Conservation (phyloP, 805 yeast genomes). For the Starmerella ratchasimensis region DNA sequence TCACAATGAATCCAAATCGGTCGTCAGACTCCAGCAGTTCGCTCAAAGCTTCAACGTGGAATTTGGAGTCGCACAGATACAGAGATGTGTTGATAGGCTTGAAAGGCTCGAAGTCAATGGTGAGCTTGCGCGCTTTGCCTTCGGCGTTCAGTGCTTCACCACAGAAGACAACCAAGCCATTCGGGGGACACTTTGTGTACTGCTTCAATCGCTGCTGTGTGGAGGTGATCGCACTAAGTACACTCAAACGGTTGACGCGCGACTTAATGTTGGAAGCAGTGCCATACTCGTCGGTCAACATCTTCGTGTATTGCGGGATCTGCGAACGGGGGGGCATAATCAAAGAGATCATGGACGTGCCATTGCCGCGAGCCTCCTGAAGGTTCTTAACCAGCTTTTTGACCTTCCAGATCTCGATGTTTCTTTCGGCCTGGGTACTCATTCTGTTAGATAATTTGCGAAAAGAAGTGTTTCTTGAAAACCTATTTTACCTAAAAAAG, state of each 20-base stretch:
- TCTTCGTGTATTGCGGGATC: constrained; percentile 70
- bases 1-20: constrained; percentile 90
- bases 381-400: constrained; percentile 80
- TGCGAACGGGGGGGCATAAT: constrained; percentile 94
- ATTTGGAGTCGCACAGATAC: constrained; percentile 92
- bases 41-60: constrained; percentile 92
- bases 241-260: constrained; percentile 91
- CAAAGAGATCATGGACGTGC: constrained; percentile 96
- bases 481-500: not conserved
- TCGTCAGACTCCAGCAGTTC: constrained; percentile 93
- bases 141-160: constrained; percentile 96
- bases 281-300: constrained; percentile 96
- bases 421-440: constrained; percentile 73
- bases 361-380: constrained; percentile 92
- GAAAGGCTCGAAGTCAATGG: constrained; percentile 96
- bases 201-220: constrained; percentile 93
- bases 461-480: not conserved
- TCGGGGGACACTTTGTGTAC: constrained; percentile 79
- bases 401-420: constrained; percentile 98
- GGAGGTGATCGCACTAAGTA: constrained; percentile 90
- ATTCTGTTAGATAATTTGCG: not conserved
- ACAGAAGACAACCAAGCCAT: constrained; percentile 92
- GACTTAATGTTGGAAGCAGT: constrained; percentile 97
- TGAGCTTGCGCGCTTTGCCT: constrained; percentile 93
- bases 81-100: constrained; percentile 96